Evolutionary conservation across 495 filamentous ascomycete genomes (phyloP), one percentile per base, ranked within the genome.

Genomic region (Podospora fimiseda): DNA sequence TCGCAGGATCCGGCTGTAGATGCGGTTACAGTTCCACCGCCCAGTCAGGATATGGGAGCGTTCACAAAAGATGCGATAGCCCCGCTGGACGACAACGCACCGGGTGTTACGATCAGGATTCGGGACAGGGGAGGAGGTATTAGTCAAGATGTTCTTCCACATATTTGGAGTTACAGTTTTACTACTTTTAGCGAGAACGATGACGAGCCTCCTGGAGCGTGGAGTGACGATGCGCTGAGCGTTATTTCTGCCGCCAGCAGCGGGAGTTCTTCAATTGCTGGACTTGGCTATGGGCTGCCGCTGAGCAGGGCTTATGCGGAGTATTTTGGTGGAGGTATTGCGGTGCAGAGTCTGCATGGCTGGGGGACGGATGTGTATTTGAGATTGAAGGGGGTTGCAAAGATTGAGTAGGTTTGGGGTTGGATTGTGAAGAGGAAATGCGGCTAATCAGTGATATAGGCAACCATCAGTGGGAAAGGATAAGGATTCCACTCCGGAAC

Each of bases 301-400:
- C 69, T 98, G 36, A 89, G 90, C 47, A 79, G 93, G 58, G 92
- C 93, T 0, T 98, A 98, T 70, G 93, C 93, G 0, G 91, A 98
- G 71, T 96, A 97, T 63, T 98, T 98, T 75, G 93, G 93, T 2
- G 93, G 93, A 1, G 89, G 92, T n/a, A 90, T 98, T 56, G 82
- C 81, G 7, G 84, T 98, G 52, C 93, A 97, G 77, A 96, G 89
- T 62, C 64, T 96, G 30, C 95, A 87, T 76, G 93, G 93, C 13
- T 98, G 93, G 93, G 93, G 93, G 2, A 77, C 75, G 20, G 78
- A 78, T 50, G 75, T 78, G 2, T 78, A 78, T 57, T 43, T 78
- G 84, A 85, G 48, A 81, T 63, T 98, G 59, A 88, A 89, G 65
- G 93, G 93, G 9, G 85, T 98, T 36, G 90, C 88, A 2, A 86